These are phyloP conservation scores for Leptographium flavum DNA, from an alignment of 2,329 filamentous ascomycete species.

Conservation along the genomic window DNA sequence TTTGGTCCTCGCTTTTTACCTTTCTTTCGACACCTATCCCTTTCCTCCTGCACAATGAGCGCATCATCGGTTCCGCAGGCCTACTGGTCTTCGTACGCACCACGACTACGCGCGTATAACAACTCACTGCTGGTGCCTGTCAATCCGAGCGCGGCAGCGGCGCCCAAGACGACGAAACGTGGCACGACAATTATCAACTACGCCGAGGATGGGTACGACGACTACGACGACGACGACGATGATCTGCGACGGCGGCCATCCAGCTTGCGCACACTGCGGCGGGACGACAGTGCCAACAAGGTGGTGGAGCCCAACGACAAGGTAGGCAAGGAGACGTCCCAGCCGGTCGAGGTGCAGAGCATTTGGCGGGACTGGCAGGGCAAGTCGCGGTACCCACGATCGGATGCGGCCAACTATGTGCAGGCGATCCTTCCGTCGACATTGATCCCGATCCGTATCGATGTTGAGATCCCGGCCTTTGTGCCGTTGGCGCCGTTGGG, in stretches of 20 bases:
- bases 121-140: slow-evolving; percentile 85
- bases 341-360: slow-evolving; percentile 72
- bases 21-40: background rate
- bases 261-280: slow-evolving; percentile 67
- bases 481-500: slow-evolving; percentile 31
- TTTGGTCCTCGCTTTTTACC: background rate
- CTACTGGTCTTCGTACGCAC: slow-evolving; percentile 82
- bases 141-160: slow-evolving; percentile 53
- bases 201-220: slow-evolving; percentile 88
- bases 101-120: slow-evolving; percentile 75
- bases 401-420: slow-evolving; percentile 45
- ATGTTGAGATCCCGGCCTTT: slow-evolving; percentile 77
- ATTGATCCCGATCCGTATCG: slow-evolving; percentile 89
- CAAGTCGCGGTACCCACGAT: slow-evolving; percentile 43
- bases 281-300: slow-evolving; percentile 53
- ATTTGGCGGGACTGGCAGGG: slow-evolving; percentile 96
- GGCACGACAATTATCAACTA: slow-evolving; percentile 97
- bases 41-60: slow-evolving; percentile 25
- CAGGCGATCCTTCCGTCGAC: slow-evolving; percentile 72
- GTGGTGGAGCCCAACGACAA: slow-evolving; percentile 58
- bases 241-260: slow-evolving; percentile 66
- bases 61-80: slow-evolving; percentile 50
- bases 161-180: slow-evolving; percentile 82
- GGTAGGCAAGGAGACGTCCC: slow-evolving; percentile 66
- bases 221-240: slow-evolving; percentile 58